Conservation (phyloP, 805 yeast genomes). For the Yarrowia sp. region DNA sequence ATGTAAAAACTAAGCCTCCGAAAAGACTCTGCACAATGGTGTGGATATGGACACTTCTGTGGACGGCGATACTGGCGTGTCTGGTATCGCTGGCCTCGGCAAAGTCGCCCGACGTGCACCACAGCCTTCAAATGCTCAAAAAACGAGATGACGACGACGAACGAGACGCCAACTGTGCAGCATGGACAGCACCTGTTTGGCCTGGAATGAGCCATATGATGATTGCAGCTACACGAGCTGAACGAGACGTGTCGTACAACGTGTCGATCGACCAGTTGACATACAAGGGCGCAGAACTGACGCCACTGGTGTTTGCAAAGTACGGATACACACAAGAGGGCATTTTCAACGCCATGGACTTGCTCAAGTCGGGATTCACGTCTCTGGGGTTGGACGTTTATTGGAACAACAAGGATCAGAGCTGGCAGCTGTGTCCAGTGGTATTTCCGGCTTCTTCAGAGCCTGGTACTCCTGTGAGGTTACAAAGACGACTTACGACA, state of each 20-base stretch:
- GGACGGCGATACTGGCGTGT: background rate
- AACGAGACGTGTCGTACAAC: slow-evolving; percentile 39
- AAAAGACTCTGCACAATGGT: slow-evolving; percentile 14
- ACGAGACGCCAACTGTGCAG: background rate
- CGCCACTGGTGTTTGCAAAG: slow-evolving; percentile 35
- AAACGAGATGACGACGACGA: background rate
- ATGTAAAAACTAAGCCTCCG: background rate
- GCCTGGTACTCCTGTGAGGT: background rate
- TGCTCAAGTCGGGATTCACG: slow-evolving; percentile 41
- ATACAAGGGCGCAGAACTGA: slow-evolving; percentile 40
- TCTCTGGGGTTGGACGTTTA: slow-evolving; percentile 48
- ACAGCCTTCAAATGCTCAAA: background rate
- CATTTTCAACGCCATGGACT: slow-evolving; percentile 31
- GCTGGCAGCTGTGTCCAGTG: slow-evolving; percentile 59
- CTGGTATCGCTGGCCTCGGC: background rate
- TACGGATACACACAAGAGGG: slow-evolving; percentile 38
- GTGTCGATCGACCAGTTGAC: slow-evolving; percentile 39
- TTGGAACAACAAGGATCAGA: slow-evolving; percentile 45
- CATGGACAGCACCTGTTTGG: slow-evolving; percentile 19
- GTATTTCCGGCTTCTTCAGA: background rate
- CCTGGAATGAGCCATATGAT: slow-evolving; percentile 21
- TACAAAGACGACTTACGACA: background rate
- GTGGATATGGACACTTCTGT: slow-evolving; percentile 18
- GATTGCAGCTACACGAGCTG: slow-evolving; percentile 30
- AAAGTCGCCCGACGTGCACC: slow-evolving; percentile 1